These are phyloP conservation scores for Aspergillus cavernicola DNA, from an alignment of 495 filamentous ascomycete species.

Conservation along the genomic window DNA sequence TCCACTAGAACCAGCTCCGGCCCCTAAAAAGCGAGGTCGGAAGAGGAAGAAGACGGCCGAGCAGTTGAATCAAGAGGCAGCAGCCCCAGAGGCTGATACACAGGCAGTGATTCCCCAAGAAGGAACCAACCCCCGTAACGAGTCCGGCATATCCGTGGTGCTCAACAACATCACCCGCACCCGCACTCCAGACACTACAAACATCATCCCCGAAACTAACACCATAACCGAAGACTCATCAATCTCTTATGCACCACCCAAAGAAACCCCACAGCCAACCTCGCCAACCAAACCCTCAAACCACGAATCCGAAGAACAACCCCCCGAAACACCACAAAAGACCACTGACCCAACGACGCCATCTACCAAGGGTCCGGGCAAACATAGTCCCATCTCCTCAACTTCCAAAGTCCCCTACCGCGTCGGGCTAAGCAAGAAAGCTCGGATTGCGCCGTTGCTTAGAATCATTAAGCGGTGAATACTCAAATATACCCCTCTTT, in stretches of 20 bases:
- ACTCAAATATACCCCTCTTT: neutral
- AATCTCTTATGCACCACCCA: neutral
- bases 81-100: neutral
- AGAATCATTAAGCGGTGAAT: slow-evolving; percentile 59
- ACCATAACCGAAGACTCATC: neutral
- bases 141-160: neutral
- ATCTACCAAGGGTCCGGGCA: slow-evolving; percentile 26
- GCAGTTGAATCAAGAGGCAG: slow-evolving; percentile 9
- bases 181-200: neutral
- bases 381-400: slow-evolving; percentile 48
- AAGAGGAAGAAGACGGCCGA: slow-evolving; percentile 40
- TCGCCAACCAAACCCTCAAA: slow-evolving; percentile 6
- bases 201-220: neutral
- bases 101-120: neutral
- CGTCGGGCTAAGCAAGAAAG: slow-evolving; percentile 64
- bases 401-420: slow-evolving; percentile 57
- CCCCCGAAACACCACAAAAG: slow-evolving; percentile 23
- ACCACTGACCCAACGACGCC: slow-evolving; percentile 8
- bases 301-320: neutral
- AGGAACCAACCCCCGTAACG: neutral
- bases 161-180: neutral
- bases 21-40: slow-evolving; percentile 44
- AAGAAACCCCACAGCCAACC: neutral
- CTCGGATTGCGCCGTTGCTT: slow-evolving; percentile 62
- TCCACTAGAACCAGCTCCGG: slow-evolving; percentile 11